A percentile compares a stretch with the other conserved stretches of the same genome.
phyloP scores from a whole-genome alignment of 2,329 filamentous ascomycete species.

The Akanthomyces uredinophilus region DNA sequence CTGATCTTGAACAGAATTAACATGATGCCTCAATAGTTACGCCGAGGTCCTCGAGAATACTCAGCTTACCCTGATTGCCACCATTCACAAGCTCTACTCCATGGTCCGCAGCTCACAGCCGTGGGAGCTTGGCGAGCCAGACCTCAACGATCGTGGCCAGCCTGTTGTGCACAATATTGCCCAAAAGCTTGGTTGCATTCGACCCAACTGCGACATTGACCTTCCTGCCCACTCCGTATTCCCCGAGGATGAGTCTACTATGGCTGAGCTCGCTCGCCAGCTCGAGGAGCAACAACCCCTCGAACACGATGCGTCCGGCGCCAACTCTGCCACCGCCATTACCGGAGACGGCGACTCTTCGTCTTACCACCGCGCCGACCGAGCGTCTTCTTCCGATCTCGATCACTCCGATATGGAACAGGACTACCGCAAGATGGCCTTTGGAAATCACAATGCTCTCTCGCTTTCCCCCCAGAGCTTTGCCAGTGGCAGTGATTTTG shows the following conservation, averaged over 20 bases:
- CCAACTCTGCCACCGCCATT: background rate
- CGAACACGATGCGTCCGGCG: constrained; percentile 27
- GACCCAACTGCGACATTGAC: constrained; percentile 56
- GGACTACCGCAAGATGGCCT: constrained; percentile 47
- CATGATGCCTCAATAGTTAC: constrained; percentile 37
- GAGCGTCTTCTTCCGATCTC: constrained; percentile 50
- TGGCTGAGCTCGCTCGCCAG: constrained; percentile 52
- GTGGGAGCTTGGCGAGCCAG: constrained; percentile 60
- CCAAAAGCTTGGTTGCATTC: constrained; percentile 58
- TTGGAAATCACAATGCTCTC: constrained; percentile 38
- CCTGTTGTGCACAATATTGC: constrained; percentile 63
- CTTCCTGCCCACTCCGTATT: constrained; percentile 54
- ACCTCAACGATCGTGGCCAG: constrained; percentile 57
- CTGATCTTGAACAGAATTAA: background rate
- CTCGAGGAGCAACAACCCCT: constrained; percentile 44
- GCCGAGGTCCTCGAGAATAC: constrained; percentile 62
- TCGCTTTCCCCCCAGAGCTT: constrained; percentile 53
- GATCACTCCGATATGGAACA: constrained; percentile 52
- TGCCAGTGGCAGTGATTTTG: constrained; percentile 32
- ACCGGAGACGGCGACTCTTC: constrained; percentile 30
- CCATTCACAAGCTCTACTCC: constrained; percentile 59
- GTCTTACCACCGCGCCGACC: constrained; percentile 36
- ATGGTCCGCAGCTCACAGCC: constrained; percentile 55
- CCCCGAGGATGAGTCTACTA: constrained; percentile 55
- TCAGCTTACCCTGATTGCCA: constrained; percentile 59